These are phyloP conservation scores for Erodium moschatum DNA, from an alignment of 441 rosid species.

Conservation along the genomic window DNA sequence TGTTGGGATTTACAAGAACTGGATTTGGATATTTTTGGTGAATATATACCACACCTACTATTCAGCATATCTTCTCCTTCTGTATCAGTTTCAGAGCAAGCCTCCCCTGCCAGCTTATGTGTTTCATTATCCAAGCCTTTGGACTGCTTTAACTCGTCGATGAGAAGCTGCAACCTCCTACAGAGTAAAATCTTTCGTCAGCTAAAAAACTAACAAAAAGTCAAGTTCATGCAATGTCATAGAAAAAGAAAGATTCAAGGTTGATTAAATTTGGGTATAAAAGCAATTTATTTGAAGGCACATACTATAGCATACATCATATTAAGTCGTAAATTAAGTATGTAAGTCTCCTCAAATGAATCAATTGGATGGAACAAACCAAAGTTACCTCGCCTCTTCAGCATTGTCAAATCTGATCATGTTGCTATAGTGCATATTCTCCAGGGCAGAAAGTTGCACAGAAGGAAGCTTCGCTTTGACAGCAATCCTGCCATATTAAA, in stretches of 20 bases:
- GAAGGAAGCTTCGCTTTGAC: conserved; percentile 58
- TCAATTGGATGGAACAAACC: conserved; percentile 9
- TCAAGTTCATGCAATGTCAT: not conserved
- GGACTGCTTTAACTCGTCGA: conserved; percentile 49
- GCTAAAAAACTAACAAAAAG: not conserved
- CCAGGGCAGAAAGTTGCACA: conserved; percentile 70
- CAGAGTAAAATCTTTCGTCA: conserved; percentile 22
- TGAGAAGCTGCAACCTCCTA: conserved; percentile 63
- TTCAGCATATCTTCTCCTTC: conserved; percentile 49
- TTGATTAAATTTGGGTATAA: not conserved
- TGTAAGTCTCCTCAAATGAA: conserved; percentile 16
- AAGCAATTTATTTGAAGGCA: conserved; percentile 1
- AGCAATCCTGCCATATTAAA: conserved; percentile 53
- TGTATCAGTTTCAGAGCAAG: conserved; percentile 85
- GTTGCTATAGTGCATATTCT: conserved; percentile 91
- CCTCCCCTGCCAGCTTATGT: conserved; percentile 32
- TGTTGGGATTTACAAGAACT: conserved; percentile 28
- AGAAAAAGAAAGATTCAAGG: not conserved
- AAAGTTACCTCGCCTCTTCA: conserved; percentile 67
- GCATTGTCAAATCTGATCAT: conserved; percentile 89
- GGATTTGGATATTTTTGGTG: conserved; percentile 34
- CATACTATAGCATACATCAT: too few relatives aligned
- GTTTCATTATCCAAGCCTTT: conserved; percentile 30
- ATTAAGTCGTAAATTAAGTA: conserved; percentile 2
- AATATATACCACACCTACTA: conserved; percentile 32